phyloP scores from a whole-genome alignment of 2,329 filamentous ascomycete genomes.

The Penicillium sp. region DNA sequence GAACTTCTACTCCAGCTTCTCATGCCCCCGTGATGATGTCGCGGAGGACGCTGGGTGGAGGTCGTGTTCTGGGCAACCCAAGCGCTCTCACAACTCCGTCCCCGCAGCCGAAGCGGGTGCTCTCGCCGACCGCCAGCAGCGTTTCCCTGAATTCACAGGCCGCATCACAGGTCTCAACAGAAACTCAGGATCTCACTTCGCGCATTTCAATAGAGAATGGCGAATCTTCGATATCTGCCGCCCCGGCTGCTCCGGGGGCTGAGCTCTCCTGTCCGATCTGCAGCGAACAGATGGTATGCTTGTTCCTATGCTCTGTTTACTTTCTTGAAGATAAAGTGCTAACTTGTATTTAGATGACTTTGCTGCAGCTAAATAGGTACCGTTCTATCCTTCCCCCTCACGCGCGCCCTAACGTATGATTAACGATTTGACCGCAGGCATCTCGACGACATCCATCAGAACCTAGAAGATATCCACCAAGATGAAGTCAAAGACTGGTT shows the following conservation, averaged over 20 bases:
- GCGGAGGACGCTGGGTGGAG: conserved; percentile 82
- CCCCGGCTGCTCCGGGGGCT: conserved; percentile 57
- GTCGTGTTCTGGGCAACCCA: conserved; percentile 83
- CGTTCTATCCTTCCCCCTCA: not conserved
- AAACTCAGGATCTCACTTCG: conserved; percentile 74
- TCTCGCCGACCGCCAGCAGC: conserved; percentile 68
- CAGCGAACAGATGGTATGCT: conserved; percentile 86
- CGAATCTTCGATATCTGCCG: conserved; percentile 47
- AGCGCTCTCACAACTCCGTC: conserved; percentile 66
- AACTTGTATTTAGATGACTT: conserved; percentile 63
- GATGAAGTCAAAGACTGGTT: conserved; percentile 98
- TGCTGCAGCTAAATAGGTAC: conserved; percentile 84
- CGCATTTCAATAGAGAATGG: conserved; percentile 70
- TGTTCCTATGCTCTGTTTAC: not conserved
- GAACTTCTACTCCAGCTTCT: conserved; percentile 20
- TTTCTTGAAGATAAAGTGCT: not conserved
- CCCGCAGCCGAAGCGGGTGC: conserved; percentile 44
- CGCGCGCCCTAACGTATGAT: conserved; percentile 7
- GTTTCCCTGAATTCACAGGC: conserved; percentile 73
- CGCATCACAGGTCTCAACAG: conserved; percentile 66
- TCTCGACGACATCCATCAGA: conserved; percentile 85
- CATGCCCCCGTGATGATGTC: conserved; percentile 62
- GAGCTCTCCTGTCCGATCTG: conserved; percentile 94
- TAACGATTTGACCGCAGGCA: conserved; percentile 51
- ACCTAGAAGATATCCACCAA: conserved; percentile 81